These are phyloP conservation scores for Cyberlindnera bimundalis DNA, from an alignment of 805 yeast species.

Conservation along the genomic window DNA sequence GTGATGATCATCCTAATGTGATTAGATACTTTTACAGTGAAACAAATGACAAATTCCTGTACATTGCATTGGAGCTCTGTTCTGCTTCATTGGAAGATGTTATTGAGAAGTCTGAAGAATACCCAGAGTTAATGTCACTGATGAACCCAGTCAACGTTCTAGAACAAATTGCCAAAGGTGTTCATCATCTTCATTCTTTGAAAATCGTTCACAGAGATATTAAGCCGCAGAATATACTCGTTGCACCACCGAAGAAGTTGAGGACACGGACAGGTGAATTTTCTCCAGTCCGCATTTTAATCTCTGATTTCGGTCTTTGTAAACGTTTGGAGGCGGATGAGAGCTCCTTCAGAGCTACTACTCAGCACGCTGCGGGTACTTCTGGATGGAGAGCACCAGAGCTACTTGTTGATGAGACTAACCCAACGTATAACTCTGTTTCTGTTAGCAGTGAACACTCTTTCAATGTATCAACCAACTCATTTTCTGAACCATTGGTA, in stretches of 20 bases:
- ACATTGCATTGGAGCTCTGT: constrained; percentile 91
- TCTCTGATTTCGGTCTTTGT: constrained; percentile 95
- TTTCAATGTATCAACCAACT: constrained; percentile 21
- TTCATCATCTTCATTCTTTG: constrained; percentile 80
- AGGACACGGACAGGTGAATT: constrained; percentile 26
- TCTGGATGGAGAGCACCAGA: constrained; percentile 99
- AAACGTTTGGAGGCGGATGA: constrained; percentile 89
- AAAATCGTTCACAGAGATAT: constrained; percentile 94
- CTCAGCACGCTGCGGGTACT: constrained; percentile 93
- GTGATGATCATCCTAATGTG: constrained; percentile 96
- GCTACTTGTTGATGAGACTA: constrained; percentile 44
- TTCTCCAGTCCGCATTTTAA: constrained; percentile 62
- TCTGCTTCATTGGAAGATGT: constrained; percentile 85
- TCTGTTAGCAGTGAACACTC: constrained; percentile 26
- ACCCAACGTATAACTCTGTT: constrained; percentile 11
- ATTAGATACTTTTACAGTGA: constrained; percentile 93
- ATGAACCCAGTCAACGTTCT: constrained; percentile 54
- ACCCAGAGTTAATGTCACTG: constrained; percentile 35
- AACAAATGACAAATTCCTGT: constrained; percentile 78
- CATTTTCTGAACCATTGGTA: constrained; percentile 32
- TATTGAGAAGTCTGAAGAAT: constrained; percentile 48
- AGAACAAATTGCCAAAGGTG: constrained; percentile 77
- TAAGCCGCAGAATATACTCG: constrained; percentile 90
- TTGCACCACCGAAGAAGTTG: constrained; percentile 61
- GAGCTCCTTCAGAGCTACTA: constrained; percentile 88